These are phyloP conservation scores for Trypanosoma caninum DNA, from an alignment of 208 protist genomes.

Conservation along the genomic window DNA sequence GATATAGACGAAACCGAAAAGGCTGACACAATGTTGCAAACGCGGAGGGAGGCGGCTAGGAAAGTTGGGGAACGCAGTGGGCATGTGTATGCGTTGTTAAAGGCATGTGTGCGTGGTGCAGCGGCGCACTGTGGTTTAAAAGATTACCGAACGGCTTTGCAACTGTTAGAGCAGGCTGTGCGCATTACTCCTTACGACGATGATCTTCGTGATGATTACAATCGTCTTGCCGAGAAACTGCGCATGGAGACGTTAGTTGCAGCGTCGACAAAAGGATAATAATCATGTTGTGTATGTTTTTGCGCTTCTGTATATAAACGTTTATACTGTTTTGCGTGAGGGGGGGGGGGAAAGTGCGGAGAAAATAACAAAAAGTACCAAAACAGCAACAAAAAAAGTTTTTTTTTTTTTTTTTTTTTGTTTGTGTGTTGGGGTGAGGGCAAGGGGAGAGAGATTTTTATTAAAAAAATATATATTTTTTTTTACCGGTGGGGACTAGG, in stretches of 20 bases:
- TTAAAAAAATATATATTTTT: not conserved
- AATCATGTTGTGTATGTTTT: not conserved
- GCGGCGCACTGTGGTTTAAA: conserved; percentile 80
- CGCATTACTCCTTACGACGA: conserved; percentile 92
- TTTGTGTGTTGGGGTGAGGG: too few relatives aligned
- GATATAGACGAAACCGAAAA: conserved; percentile 36
- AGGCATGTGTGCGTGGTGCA: conserved; percentile 86
- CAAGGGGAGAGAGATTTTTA: too few relatives aligned
- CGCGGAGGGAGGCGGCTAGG: conserved; percentile 58
- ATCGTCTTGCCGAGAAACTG: conserved; percentile 84
- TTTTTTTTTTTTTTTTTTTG: too few relatives aligned
- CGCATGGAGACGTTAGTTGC: conserved; percentile 85
- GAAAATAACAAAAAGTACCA: too few relatives aligned
- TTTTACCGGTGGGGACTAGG: too few relatives aligned
- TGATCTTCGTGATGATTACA: conserved; percentile 85
- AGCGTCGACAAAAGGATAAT: conserved; percentile 32
- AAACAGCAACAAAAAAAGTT: too few relatives aligned
- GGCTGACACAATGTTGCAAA: conserved; percentile 26
- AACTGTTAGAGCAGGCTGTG: conserved; percentile 72
- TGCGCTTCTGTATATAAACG: too few relatives aligned
- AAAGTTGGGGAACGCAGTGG: conserved; percentile 67
- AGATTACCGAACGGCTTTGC: conserved; percentile 69
- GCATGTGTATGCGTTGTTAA: conserved; percentile 90
- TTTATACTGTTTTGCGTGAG: too few relatives aligned
- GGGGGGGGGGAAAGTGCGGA: too few relatives aligned